Percentiles rank a stretch among this genome's conserved stretches.
phyloP scores from a whole-genome alignment of 208 protist genomes.

The Porcisia deanei region DNA sequence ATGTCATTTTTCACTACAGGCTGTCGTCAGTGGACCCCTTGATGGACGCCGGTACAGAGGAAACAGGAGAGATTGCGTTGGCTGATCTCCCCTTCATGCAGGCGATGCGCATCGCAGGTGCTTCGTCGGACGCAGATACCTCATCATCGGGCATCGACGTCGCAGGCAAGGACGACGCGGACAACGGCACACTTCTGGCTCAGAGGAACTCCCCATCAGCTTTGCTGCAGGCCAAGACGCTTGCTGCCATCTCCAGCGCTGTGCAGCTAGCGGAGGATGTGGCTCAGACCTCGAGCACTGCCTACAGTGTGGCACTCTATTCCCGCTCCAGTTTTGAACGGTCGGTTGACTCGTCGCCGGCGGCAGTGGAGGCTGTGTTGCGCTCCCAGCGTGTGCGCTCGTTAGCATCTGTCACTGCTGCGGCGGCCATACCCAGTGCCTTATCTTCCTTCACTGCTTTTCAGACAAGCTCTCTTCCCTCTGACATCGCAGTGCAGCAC shows the following conservation, averaged over 20 bases:
- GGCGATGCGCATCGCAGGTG: conserved; percentile 17
- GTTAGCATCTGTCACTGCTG: background rate
- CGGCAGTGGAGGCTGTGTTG: conserved; percentile 14
- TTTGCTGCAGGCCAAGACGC: conserved; percentile 32
- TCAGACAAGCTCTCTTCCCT: background rate
- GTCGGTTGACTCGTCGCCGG: conserved; percentile 6
- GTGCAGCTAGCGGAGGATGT: conserved; percentile 36
- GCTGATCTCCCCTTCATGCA: conserved; percentile 36
- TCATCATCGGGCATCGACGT: background rate
- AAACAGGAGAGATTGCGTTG: conserved; percentile 15
- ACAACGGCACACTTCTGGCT: conserved; percentile 21
- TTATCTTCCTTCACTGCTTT: background rate
- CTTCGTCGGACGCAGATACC: background rate
- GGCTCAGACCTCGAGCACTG: conserved; percentile 18
- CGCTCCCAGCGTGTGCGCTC: conserved; percentile 9
- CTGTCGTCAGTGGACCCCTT: conserved; percentile 17
- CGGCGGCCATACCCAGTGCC: background rate
- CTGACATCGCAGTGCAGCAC: background rate
- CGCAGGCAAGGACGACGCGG: background rate
- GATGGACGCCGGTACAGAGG: conserved; percentile 9
- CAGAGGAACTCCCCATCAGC: conserved; percentile 25
- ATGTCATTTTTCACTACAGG: conserved; percentile 63
- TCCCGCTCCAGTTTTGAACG: background rate
- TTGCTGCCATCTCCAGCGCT: conserved; percentile 29
- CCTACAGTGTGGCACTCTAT: conserved; percentile 35